Base-by-base conservation (phyloP, 1,284 basidiomycete species). In the Termitomyces sp. region DNA sequence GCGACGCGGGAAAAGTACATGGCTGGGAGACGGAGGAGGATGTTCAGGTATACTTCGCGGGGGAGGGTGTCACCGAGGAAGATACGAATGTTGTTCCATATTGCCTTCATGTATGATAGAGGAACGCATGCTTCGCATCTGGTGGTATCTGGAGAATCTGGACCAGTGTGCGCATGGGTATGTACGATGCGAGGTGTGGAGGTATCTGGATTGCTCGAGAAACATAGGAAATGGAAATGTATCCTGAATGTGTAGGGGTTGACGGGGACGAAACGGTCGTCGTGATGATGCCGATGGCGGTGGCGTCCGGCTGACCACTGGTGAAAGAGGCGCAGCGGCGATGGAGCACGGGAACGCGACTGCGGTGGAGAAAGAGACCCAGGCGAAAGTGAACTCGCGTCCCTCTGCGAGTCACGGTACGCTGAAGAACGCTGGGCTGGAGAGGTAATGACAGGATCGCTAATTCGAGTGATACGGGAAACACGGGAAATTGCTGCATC, bases 1-100 rank as follows among this genome's bases (percentile, higher is more conserved):
- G 84, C 78, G 8, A 90, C 86, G 3, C 88, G 82, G 9, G 83
- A 79, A 66, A 88, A 90, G 65, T 90, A 90, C 60, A 89, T 71
- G 0, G 83, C 77, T 0, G 88, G 88, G 8, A 90, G 75, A 12
- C 82, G 77, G n/a, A 90, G 74, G 5, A 90, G 78, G 33, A 82
- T 58, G 62, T 81, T 74, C 38, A 88, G 74, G 64, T 89, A 90
- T 0, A 81, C 39, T 59, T 85, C 76, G 17, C 84, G 73, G 1
- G 83, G 81, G 3, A 88, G 60, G 1, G 78, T 80, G 58, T 85
- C 80, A 2, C 68, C 60, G 24, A 80, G 41, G 62, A 80, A 76
- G 3, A 67, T 46, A 9, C 60, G 62, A 0, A 64, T 56, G 36
- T 68, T 67, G 3, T 50, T 53, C 43, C 65, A 58, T 19, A 64